Evolutionary conservation across 495 filamentous ascomycete species (phyloP).

Genomic region (Ascobolus immersus): DNA sequence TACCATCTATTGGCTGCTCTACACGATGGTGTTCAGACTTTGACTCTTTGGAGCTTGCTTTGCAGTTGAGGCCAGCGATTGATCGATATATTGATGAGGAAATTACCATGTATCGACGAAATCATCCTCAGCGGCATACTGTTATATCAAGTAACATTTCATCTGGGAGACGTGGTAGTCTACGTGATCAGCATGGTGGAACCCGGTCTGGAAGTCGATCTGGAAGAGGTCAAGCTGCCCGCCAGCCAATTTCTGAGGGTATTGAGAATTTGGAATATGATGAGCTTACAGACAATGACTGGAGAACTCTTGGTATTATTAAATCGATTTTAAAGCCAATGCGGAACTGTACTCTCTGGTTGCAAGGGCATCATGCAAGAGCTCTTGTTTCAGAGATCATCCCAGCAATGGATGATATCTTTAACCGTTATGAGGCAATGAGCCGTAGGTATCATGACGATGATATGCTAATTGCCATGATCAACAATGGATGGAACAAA

Average conservation of each 20-base stretch:
- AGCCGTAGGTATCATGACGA: no score
- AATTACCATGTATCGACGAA: no score
- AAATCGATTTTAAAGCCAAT: slow-evolving; percentile 2
- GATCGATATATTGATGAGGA: slow-evolving; percentile 4
- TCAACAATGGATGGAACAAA: no score
- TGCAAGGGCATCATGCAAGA: no score
- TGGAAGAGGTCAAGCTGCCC: not conserved
- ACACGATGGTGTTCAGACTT: slow-evolving; percentile 5
- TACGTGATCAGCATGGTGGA: no score
- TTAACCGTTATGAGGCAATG: not conserved
- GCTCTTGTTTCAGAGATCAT: not conserved
- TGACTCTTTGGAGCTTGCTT: slow-evolving; percentile 3
- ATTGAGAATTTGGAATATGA: not conserved
- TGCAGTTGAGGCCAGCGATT: slow-evolving; percentile 1
- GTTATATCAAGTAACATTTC: no score
- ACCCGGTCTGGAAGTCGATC: not conserved
- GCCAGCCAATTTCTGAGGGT: no score
- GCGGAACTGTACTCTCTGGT: not conserved
- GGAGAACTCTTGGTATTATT: slow-evolving; percentile 2
- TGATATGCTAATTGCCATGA: no score
- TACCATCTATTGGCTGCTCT: not conserved
- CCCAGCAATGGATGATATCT: not conserved
- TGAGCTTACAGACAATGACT: not conserved
- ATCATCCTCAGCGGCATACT: no score
- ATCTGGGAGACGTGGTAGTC: no score